A percentile compares a stretch with the other conserved stretches of the same genome.
phyloP scores from a whole-genome alignment of 306 rosid genomes.

The Macrotyloma uniflorum region DNA sequence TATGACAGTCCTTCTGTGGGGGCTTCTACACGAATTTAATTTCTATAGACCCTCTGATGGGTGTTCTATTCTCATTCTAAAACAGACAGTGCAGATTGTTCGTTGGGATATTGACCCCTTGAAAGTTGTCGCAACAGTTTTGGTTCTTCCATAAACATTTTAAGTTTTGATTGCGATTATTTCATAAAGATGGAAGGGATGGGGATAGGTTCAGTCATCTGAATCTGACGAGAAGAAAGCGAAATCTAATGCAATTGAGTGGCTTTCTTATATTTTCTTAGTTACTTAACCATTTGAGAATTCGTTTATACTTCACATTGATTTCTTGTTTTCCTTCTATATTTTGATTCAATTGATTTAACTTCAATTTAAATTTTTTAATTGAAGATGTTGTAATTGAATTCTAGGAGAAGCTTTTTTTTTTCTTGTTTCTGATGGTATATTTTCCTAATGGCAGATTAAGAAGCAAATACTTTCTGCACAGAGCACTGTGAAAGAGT shows the following conservation, averaged over 20 bases:
- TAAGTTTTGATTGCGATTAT: not conserved
- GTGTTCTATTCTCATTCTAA: not conserved
- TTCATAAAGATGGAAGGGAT: not conserved
- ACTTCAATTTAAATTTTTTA: not conserved
- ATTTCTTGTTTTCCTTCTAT: not conserved
- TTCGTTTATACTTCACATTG: not conserved
- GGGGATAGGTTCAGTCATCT: not conserved
- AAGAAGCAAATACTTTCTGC: constrained; percentile 70
- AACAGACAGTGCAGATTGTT: not conserved
- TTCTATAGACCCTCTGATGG: not conserved
- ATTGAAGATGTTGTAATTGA: not conserved
- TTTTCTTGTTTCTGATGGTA: constrained; percentile 33
- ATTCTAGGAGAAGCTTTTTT: not conserved
- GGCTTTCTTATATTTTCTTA: not conserved
- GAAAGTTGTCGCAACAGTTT: not conserved
- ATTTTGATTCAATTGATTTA: constrained; percentile 18
- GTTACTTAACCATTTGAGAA: not conserved
- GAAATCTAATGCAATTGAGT: constrained; percentile 6
- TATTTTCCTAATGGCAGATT: constrained; percentile 55
- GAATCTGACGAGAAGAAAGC: not conserved
- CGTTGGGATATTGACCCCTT: not conserved
- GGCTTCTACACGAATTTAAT: too few species aligned
- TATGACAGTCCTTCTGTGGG: not conserved
- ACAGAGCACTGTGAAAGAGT: constrained; percentile 62
- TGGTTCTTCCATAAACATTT: not conserved